phyloP scores from a whole-genome alignment of 371 early-diverging fungal genomes.

The Choanephora cucurbitarum region DNA sequence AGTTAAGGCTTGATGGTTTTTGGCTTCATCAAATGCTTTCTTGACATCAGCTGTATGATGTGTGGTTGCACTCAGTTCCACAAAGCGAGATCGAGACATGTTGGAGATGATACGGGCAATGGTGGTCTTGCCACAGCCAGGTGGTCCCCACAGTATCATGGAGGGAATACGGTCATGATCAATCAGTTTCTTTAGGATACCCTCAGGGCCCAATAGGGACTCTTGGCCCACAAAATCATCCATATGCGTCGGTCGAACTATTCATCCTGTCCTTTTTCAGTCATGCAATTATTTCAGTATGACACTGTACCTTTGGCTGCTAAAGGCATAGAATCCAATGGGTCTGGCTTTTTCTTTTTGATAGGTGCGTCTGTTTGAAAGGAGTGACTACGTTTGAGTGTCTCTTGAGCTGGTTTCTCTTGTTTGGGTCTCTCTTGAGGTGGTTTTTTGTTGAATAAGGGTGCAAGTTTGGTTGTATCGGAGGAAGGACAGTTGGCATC shows the following conservation, averaged over 20 bases:
- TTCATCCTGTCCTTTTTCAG: neutral
- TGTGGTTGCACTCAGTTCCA: constrained; percentile 74
- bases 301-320: constrained; percentile 57
- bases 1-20: constrained; percentile 53
- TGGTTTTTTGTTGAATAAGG: constrained; percentile 16
- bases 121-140: constrained; percentile 89
- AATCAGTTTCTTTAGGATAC: constrained; percentile 65
- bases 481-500: constrained; percentile 32
- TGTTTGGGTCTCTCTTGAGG: constrained; percentile 4
- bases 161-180: constrained; percentile 68
- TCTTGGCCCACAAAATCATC: constrained; percentile 77
- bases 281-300: too few species aligned
- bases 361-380: neutral
- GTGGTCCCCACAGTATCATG: constrained; percentile 68
- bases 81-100: constrained; percentile 62
- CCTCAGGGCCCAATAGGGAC: constrained; percentile 65
- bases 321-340: constrained; percentile 43
- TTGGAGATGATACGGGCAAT: constrained; percentile 74
- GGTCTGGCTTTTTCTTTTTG: constrained; percentile 23
- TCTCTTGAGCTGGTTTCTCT: neutral
- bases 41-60: constrained; percentile 67
- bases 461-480: constrained; percentile 11
- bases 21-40: constrained; percentile 76
- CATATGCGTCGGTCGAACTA: constrained; percentile 66
- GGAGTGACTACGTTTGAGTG: neutral